Base-by-base conservation (phyloP, 441 rosid genomes). In the Geranium incanum region DNA sequence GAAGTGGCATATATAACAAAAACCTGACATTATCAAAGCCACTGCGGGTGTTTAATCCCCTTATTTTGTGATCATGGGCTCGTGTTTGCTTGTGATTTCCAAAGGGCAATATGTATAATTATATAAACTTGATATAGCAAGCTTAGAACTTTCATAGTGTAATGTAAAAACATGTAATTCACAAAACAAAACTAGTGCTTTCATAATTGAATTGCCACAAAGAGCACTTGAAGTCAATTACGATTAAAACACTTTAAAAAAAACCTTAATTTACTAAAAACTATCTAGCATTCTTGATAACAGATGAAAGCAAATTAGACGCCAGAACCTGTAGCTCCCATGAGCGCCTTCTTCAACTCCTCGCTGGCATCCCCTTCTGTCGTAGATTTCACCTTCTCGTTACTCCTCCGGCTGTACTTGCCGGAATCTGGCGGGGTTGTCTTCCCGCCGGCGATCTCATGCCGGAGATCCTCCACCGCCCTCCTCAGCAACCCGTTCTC, bases 401-500 rank as follows among this genome's bases (percentile, higher is more conserved):
- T 70, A 41, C 66, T 78, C 67, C 82, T 75, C 73, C 82, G 18
- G 21, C 81, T 72, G 68, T 28, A 28, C 33, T 28, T 28, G 2
- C 33, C 33, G 33, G 33, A 1, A 28, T 28, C 33, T 2, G 33
- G 33, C 33, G 33, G 33, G 3, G 15, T 65, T 4, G 69, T 37
- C 18, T 83, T 80, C 2, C 68, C 79, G 9, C 55, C 77, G 0
- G 68, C 15, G 3, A 93, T 66, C 43, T 87, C 96, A 19, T 72
- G 83, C 77, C 89, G 79, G 55, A 93, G 82, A 77, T 89, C 97
- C 6, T 88, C 97, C 7, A 91, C 85, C n/a, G 92, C 88, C 72
- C 74, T 83, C 82, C 78, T 89, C 74, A 93, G 59, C 50, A 75
- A 60, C 65, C 77, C 78, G 62, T 93, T 93, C 82, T 91, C 97